A percentile compares a stretch with the other conserved stretches of the same genome.
Evolutionary conservation across 371 early-diverging fungal genomes (phyloP).

Genomic region (Mortierella polycephala): DNA sequence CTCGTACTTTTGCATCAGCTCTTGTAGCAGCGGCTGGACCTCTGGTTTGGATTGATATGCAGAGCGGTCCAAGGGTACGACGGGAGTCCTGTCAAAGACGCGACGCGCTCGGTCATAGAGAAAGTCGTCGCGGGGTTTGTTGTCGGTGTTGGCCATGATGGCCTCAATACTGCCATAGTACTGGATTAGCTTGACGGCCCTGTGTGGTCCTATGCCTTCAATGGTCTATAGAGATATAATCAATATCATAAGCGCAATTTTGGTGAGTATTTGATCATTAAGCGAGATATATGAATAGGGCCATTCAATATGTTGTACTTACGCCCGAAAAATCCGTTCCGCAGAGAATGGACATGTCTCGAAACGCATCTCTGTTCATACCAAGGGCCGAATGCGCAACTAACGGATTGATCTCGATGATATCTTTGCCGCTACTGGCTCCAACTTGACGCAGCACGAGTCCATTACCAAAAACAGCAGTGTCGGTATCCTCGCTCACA

Average conservation of each 20-base stretch:
- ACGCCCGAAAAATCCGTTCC: constrained; percentile 80
- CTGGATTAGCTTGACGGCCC: constrained; percentile 65
- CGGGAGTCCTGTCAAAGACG: constrained; percentile 58
- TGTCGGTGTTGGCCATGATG: constrained; percentile 57
- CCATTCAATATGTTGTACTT: not conserved
- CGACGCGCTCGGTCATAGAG: constrained; percentile 63
- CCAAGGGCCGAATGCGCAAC: constrained; percentile 62
- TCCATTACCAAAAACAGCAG: constrained; percentile 68
- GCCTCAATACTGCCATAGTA: constrained; percentile 73
- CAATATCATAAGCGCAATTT: not conserved
- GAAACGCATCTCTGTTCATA: constrained; percentile 65
- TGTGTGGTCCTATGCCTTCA: constrained; percentile 71
- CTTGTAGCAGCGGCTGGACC: constrained; percentile 11
- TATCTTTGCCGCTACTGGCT: constrained; percentile 40
- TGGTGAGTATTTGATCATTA: not conserved
- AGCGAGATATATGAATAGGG: not conserved
- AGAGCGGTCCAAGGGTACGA: constrained; percentile 42
- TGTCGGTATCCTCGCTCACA: constrained; percentile 79
- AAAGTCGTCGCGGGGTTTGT: constrained; percentile 61
- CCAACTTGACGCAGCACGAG: constrained; percentile 65
- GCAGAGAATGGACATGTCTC: constrained; percentile 84
- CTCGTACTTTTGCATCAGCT: constrained; percentile 55
- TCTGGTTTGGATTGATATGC: constrained; percentile 26
- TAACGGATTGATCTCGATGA: constrained; percentile 65
- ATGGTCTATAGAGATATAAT: constrained; percentile 57